Evolutionary conservation across 257 asterid species (phyloP).

Genomic region (Nicotiana undulata): DNA sequence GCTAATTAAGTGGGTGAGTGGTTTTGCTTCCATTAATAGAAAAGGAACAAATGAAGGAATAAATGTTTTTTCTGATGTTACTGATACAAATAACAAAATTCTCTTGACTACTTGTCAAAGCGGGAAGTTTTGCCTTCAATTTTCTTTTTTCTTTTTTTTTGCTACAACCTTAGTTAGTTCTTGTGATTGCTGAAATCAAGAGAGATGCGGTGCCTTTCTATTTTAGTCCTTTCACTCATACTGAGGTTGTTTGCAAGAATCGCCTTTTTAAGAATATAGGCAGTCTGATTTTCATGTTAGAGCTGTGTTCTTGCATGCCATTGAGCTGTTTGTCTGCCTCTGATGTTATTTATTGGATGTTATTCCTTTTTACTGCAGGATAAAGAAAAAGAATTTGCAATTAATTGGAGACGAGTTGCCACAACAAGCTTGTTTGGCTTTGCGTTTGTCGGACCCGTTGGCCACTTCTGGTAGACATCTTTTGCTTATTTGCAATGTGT

Average conservation of each 20-base stretch:
- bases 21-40: not conserved
- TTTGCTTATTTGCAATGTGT: not conserved
- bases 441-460: slow-evolving; percentile 88
- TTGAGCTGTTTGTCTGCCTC: not conserved
- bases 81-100: not conserved
- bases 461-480: slow-evolving; percentile 74
- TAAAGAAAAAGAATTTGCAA: slow-evolving; percentile 44
- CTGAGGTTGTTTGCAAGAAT: not conserved
- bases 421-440: slow-evolving; percentile 77
- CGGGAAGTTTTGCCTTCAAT: not conserved
- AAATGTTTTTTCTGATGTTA: not conserved
- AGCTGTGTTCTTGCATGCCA: not conserved
- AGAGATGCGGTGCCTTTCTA: not conserved
- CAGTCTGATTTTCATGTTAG: not conserved
- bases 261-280: not conserved
- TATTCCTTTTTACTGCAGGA: slow-evolving; percentile 24
- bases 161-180: not conserved
- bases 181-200: not conserved
- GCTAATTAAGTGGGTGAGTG: not conserved
- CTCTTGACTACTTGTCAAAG: not conserved
- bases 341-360: not conserved
- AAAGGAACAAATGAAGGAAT: not conserved
- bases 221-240: not conserved
- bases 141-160: too few species aligned
- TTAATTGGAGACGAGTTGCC: slow-evolving; percentile 88